A percentile compares a stretch with the other conserved stretches of the same genome.
Conservation (phyloP, 1,139 yeast genomes). For the Sugiyamaella pinicola region DNA sequence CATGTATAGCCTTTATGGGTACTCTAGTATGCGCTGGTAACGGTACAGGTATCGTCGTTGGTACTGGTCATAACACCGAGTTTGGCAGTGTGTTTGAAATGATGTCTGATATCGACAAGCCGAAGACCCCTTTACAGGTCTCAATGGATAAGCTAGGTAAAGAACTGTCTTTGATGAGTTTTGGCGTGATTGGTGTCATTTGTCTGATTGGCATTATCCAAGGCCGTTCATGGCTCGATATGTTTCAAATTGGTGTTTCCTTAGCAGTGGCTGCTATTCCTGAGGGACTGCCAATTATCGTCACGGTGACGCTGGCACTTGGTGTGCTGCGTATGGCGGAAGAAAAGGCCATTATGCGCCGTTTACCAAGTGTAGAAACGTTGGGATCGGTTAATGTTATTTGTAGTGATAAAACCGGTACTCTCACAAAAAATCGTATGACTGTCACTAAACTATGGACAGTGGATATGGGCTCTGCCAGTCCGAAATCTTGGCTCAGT, state of each 20-base stretch:
- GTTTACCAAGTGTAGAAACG: conserved; percentile 94
- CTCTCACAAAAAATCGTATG: conserved; percentile 92
- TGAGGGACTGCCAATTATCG: conserved; percentile 95
- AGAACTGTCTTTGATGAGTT: conserved; percentile 80
- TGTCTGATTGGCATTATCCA: conserved; percentile 84
- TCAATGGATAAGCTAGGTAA: conserved; percentile 95
- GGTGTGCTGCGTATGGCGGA: conserved; percentile 96
- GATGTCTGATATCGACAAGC: conserved; percentile 93
- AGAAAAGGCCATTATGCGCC: conserved; percentile 86
- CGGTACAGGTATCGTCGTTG: conserved; percentile 90
- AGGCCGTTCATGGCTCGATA: conserved; percentile 92
- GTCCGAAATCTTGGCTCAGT: conserved; percentile 31
- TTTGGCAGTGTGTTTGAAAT: conserved; percentile 88
- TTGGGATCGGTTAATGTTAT: conserved; percentile 93
- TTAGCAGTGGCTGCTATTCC: conserved; percentile 98
- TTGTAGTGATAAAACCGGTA: conserved; percentile 95
- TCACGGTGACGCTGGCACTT: conserved; percentile 90
- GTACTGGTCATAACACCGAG: conserved; percentile 83
- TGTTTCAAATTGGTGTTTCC: conserved; percentile 96
- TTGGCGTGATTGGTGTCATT: conserved; percentile 81
- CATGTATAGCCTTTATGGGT: conserved; percentile 89
- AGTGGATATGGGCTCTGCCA: conserved; percentile 54
- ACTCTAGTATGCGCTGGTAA: conserved; percentile 93
- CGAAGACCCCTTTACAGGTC: conserved; percentile 90
- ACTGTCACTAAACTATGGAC: conserved; percentile 88